Evolutionary conservation across 2,329 filamentous ascomycete species (phyloP).

Genomic region (Calonectria pauciramosa): DNA sequence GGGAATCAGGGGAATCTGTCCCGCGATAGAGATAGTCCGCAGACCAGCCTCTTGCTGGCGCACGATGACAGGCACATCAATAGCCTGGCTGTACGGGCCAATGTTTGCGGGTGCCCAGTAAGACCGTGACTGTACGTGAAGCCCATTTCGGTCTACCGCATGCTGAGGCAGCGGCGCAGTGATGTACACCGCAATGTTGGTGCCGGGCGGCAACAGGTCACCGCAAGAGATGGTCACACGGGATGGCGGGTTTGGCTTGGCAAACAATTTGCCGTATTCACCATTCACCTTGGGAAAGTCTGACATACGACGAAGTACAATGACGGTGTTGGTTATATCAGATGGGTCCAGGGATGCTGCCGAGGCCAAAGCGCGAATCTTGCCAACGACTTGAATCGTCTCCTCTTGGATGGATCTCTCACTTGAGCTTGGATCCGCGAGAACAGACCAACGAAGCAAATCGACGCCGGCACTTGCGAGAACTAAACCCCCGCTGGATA

Average conservation of each 20-base stretch:
- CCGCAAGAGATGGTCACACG: conserved; percentile 88
- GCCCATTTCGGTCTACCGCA: conserved; percentile 63
- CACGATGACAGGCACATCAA: conserved; percentile 62
- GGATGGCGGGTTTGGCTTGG: conserved; percentile 84
- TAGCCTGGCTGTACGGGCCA: conserved; percentile 94
- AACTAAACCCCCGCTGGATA: conserved; percentile 16
- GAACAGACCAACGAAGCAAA: conserved; percentile 56
- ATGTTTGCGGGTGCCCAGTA: conserved; percentile 99
- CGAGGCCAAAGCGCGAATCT: conserved; percentile 58
- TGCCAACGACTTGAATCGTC: conserved; percentile 61
- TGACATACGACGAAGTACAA: conserved; percentile 84
- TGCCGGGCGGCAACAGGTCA: conserved; percentile 69
- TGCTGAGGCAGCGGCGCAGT: conserved; percentile 52
- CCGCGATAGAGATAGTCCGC: conserved; percentile 77
- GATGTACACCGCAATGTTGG: conserved; percentile 72
- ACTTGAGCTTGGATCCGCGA: conserved; percentile 42
- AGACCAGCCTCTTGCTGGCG: conserved; percentile 37
- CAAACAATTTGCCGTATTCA: conserved; percentile 82
- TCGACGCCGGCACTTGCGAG: conserved; percentile 37
- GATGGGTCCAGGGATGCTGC: conserved; percentile 46
- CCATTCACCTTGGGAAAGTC: conserved; percentile 83
- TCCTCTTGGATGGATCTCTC: conserved; percentile 59
- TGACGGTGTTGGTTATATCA: conserved; percentile 67
- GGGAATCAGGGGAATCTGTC: conserved; percentile 91
- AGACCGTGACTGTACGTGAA: conserved; percentile 93